These are phyloP conservation scores for Trametes sanguinea DNA, from an alignment of 768 basidiomycete genomes.

Conservation along the genomic window DNA sequence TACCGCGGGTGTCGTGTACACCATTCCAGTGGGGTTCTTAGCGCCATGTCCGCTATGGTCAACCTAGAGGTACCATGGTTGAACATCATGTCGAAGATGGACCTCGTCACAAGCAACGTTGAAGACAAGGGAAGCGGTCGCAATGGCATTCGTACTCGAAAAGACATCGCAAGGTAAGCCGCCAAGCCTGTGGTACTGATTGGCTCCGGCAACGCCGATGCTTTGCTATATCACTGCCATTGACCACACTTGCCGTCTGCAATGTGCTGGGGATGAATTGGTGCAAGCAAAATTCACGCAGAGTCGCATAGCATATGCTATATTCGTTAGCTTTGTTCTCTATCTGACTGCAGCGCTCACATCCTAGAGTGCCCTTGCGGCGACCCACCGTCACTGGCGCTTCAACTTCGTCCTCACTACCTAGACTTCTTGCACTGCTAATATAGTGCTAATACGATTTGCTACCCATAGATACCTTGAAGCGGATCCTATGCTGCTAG, in stretches of 20 bases:
- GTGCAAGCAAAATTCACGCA: background rate
- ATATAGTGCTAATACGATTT: background rate
- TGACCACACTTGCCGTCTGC: background rate
- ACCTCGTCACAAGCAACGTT: constrained; percentile 73
- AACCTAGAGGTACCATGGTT: constrained; percentile 97
- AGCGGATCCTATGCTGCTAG: constrained; percentile 88
- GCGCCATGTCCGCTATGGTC: constrained; percentile 99
- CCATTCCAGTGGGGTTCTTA: constrained; percentile 77
- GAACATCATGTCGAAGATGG: constrained; percentile 99
- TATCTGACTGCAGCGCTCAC: background rate
- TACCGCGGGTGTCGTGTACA: background rate
- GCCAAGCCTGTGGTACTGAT: background rate
- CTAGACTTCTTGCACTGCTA: no score
- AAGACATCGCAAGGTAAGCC: constrained; percentile 80
- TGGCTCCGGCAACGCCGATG: background rate
- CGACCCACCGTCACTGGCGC: background rate
- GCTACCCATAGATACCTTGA: constrained; percentile 72
- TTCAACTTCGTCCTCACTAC: no score
- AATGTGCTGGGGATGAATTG: background rate
- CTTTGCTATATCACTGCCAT: background rate
- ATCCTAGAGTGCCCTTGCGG: background rate
- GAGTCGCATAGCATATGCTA: background rate
- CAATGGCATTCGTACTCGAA: constrained; percentile 70
- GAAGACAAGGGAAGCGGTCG: constrained; percentile 64
- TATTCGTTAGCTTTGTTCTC: background rate